Conservation (phyloP, 805 yeast genomes). For the Kodamaea sagamina region DNA sequence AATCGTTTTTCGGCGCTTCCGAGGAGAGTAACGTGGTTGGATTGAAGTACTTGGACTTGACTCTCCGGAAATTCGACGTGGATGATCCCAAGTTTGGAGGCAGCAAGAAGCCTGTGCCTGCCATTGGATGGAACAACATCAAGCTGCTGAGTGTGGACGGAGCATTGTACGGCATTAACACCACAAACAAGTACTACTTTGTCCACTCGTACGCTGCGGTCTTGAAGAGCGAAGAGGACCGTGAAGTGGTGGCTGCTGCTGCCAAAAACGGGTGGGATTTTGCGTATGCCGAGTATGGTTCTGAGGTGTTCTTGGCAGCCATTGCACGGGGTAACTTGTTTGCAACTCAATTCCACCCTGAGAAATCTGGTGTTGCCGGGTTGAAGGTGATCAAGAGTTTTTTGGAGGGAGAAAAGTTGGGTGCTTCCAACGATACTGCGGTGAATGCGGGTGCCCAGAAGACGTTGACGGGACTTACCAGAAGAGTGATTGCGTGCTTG, state of each 20-base stretch:
- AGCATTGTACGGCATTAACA: conserved; percentile 58
- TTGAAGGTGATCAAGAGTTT: conserved; percentile 73
- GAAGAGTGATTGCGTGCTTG: conserved; percentile 92
- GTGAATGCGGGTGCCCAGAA: conserved; percentile 8
- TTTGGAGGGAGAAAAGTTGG: conserved; percentile 48
- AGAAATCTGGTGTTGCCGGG: conserved; percentile 93
- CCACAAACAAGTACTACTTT: conserved; percentile 77
- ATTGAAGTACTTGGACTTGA: conserved; percentile 46
- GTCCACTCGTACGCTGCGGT: conserved; percentile 93
- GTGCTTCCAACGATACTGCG: conserved; percentile 16
- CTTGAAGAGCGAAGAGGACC: conserved; percentile 35
- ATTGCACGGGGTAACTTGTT: conserved; percentile 72
- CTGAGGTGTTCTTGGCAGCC: conserved; percentile 83
- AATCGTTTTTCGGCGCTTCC: conserved; percentile 74
- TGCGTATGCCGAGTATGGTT: conserved; percentile 72
- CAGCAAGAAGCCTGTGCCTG: conserved; percentile 80
- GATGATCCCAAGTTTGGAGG: conserved; percentile 34
- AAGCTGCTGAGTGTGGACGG: conserved; percentile 23
- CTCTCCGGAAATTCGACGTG: conserved; percentile 57
- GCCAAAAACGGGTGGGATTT: conserved; percentile 63
- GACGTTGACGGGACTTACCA: conserved; percentile 67
- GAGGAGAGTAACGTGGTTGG: conserved; percentile 63
- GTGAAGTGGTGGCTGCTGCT: conserved; percentile 29
- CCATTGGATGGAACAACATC: conserved; percentile 90
- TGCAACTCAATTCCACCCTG: conserved; percentile 99